Conservation (phyloP, 305 asterid genomes). For the Rubia occidens region DNA sequence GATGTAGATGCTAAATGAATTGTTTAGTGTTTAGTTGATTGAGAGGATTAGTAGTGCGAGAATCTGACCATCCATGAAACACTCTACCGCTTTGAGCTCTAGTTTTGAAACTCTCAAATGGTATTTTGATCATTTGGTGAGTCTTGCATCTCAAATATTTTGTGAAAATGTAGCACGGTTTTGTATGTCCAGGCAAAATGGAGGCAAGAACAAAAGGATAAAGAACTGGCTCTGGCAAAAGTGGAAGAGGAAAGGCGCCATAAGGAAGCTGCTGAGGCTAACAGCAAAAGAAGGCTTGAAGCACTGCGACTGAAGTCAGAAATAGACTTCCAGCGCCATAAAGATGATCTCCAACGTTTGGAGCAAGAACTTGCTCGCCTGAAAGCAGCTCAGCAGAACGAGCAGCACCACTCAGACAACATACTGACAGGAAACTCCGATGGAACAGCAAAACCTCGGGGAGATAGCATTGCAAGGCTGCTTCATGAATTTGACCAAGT, state of each 20-base stretch:
- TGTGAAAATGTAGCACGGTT: not conserved
- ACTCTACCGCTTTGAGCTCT: not conserved
- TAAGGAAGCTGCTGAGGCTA: conserved; percentile 68
- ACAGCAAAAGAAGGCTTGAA: conserved; percentile 69
- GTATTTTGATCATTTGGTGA: not conserved
- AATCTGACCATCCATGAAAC: not conserved
- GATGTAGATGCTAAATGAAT: not conserved
- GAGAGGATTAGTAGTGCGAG: not conserved
- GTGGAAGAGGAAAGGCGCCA: conserved; percentile 67
- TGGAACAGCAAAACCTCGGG: conserved; percentile 28
- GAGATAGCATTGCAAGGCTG: conserved; percentile 45
- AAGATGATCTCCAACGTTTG: conserved; percentile 79
- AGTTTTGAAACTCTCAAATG: not conserved
- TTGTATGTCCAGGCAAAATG: conserved; percentile 54
- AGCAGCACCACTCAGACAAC: conserved; percentile 38
- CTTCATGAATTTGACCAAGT: conserved; percentile 43
- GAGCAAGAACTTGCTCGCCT: conserved; percentile 81
- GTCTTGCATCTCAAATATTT: not conserved
- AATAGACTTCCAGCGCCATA: conserved; percentile 86
- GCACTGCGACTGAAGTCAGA: conserved; percentile 70
- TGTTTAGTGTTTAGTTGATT: not conserved
- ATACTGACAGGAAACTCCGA: conserved; percentile 32
- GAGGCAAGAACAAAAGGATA: conserved; percentile 67
- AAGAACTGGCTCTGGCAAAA: conserved; percentile 45
- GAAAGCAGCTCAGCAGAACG: conserved; percentile 45